phyloP scores from a whole-genome alignment of 2,329 filamentous ascomycete genomes.

The Xylariaceae sp. region DNA sequence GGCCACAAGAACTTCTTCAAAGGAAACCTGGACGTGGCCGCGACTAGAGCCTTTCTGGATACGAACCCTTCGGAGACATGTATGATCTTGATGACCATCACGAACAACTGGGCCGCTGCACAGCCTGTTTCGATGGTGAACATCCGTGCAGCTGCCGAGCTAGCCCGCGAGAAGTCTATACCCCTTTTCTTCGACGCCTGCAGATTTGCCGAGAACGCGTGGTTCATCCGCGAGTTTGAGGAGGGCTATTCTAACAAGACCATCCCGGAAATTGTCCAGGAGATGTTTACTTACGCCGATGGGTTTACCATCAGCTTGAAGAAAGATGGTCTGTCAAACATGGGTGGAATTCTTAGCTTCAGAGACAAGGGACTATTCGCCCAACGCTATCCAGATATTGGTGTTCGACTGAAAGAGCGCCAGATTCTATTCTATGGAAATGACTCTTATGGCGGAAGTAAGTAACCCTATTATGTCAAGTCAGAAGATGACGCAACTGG shows the following conservation, averaged over 20 bases:
- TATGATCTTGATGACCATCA: constrained; percentile 24
- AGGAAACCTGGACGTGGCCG: constrained; percentile 17
- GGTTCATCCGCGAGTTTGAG: constrained; percentile 22
- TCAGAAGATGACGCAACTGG: no score
- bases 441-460: constrained; percentile 21
- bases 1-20: constrained; percentile 17
- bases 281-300: constrained; percentile 23
- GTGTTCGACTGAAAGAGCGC: constrained; percentile 13
- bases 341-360: constrained; percentile 21
- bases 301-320: constrained; percentile 24
- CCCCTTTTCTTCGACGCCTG: constrained; percentile 25
- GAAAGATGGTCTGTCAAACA: constrained; percentile 25
- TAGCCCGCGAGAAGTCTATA: constrained; percentile 13
- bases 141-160: constrained; percentile 13
- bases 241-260: constrained; percentile 13
- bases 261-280: constrained; percentile 18
- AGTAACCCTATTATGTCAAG: constrained; percentile 3
- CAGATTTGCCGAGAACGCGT: constrained; percentile 25
- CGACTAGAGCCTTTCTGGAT: constrained; percentile 13
- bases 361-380: constrained; percentile 14
- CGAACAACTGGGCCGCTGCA: constrained; percentile 23
- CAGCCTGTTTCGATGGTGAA: constrained; percentile 26
- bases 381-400: constrained; percentile 16
- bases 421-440: constrained; percentile 23
- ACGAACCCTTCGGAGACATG: constrained; percentile 7